These are phyloP conservation scores for Capronia coronata DNA, from an alignment of 2,329 filamentous ascomycete genomes.

Conservation along the genomic window DNA sequence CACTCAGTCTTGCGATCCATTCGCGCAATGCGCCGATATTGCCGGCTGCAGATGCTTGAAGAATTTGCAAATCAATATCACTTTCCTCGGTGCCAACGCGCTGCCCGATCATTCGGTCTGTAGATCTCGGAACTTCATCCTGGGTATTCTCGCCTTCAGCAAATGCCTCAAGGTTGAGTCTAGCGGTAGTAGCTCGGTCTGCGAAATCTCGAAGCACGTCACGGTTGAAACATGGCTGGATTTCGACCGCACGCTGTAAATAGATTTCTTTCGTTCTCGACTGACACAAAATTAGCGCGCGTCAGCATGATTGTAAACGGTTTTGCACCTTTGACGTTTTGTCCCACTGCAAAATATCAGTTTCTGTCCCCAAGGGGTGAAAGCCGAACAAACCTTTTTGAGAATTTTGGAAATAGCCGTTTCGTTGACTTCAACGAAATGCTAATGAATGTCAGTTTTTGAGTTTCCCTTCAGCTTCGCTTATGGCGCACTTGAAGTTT, in stretches of 20 bases:
- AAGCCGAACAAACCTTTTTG: constrained; percentile 63
- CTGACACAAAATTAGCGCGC: constrained; percentile 39
- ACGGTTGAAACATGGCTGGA: constrained; percentile 96
- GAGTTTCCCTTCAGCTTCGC: neutral
- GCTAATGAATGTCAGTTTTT: constrained; percentile 44
- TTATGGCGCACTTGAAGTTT: constrained; percentile 62
- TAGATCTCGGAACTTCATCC: constrained; percentile 54
- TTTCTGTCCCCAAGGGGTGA: constrained; percentile 17
- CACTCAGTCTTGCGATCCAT: constrained; percentile 64
- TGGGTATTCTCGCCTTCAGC: constrained; percentile 91
- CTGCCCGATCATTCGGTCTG: constrained; percentile 37
- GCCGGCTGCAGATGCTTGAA: constrained; percentile 78
- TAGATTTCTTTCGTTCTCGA: constrained; percentile 98
- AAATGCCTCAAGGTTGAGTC: constrained; percentile 93
- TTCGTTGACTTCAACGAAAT: constrained; percentile 97
- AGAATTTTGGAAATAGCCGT: constrained; percentile 97
- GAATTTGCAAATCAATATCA: constrained; percentile 78
- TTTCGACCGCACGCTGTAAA: constrained; percentile 88
- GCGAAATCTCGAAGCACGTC: constrained; percentile 95
- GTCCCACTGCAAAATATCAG: constrained; percentile 65
- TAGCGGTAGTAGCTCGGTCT: constrained; percentile 91
- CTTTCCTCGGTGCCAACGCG: constrained; percentile 68
- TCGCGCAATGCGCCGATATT: constrained; percentile 73
- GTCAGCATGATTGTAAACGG: constrained; percentile 13
- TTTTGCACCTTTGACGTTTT: constrained; percentile 84